Percentiles rank a stretch among this genome's conserved stretches.
phyloP scores from a whole-genome alignment of 768 basidiomycete genomes.

The Suillus spraguei region DNA sequence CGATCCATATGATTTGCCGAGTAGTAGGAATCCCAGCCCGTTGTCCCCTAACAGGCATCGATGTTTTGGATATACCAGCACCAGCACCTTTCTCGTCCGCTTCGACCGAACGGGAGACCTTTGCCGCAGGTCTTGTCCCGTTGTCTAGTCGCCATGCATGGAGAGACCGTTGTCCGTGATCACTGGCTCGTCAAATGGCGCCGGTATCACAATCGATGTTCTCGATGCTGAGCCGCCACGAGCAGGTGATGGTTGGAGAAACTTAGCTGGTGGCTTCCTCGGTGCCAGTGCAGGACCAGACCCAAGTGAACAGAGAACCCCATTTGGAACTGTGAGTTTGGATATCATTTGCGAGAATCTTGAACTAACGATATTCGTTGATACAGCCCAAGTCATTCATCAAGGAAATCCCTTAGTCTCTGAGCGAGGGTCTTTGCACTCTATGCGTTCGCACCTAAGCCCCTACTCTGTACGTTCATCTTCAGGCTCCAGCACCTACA shows the following conservation, averaged over 20 bases:
- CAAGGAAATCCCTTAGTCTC: constrained; percentile 46
- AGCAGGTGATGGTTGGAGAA: constrained; percentile 63
- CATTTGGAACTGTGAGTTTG: constrained; percentile 63
- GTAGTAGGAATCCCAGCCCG: constrained; percentile 26
- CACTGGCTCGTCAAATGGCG: constrained; percentile 33
- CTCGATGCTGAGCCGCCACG: constrained; percentile 71
- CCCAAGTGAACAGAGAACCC: constrained; percentile 45
- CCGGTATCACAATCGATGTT: constrained; percentile 52
- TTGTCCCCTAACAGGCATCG: constrained; percentile 35
- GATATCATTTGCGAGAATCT: constrained; percentile 10
- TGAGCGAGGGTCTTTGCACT: constrained; percentile 67
- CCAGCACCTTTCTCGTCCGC: constrained; percentile 55
- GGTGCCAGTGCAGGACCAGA: constrained; percentile 22
- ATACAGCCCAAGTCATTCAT: constrained; percentile 48
- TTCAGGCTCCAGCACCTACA: constrained; percentile 54
- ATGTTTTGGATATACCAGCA: constrained; percentile 58
- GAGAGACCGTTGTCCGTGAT: constrained; percentile 37
- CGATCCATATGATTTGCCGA: constrained; percentile 33
- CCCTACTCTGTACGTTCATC: constrained; percentile 46
- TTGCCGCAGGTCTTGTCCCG: constrained; percentile 41
- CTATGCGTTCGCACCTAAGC: constrained; percentile 58
- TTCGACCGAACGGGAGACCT: constrained; percentile 28
- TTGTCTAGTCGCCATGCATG: constrained; percentile 32
- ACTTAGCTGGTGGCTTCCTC: constrained; percentile 42
- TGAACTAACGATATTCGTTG: constrained; percentile 16